Evolutionary conservation across 2,329 filamentous ascomycete genomes (phyloP).

Genomic region (Ambrosiella xylebori): DNA sequence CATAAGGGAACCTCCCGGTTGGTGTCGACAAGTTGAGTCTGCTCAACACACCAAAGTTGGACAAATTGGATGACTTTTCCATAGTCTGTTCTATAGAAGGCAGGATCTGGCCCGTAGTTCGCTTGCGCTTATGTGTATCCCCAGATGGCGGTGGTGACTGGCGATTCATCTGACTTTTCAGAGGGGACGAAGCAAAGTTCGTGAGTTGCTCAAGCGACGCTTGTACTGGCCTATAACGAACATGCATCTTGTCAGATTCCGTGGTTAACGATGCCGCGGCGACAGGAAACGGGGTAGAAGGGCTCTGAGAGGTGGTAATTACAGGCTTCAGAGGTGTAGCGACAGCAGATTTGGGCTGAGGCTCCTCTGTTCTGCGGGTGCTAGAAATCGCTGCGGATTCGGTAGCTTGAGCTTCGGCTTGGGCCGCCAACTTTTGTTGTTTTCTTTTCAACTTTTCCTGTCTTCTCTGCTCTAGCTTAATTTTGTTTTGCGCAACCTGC

Average conservation of each 20-base stretch:
- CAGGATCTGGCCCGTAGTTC: neutral
- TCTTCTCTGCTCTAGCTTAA: conserved; percentile 21
- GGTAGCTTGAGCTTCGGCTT: conserved; percentile 3
- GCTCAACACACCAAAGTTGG: neutral
- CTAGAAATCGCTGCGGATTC: no score
- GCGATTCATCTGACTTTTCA: neutral
- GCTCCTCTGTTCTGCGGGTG: no score
- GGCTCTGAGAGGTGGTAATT: neutral
- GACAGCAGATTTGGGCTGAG: conserved; percentile 6
- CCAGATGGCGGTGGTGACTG: neutral
- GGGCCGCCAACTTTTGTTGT: conserved; percentile 15
- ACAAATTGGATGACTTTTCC: neutral
- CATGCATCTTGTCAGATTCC: neutral
- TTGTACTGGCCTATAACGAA: neutral
- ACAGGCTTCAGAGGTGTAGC: conserved; percentile 6
- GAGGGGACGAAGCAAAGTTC: neutral
- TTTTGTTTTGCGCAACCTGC: conserved; percentile 16
- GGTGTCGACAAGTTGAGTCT: neutral
- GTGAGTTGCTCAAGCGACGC: neutral
- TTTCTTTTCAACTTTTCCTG: conserved; percentile 21
- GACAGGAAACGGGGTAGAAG: neutral
- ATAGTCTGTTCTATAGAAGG: neutral
- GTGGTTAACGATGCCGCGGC: neutral
- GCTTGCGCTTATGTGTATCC: conserved; percentile 1
- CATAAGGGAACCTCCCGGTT: neutral